phyloP scores from a whole-genome alignment of 768 basidiomycete species.

The Leucosporidium scottii region DNA sequence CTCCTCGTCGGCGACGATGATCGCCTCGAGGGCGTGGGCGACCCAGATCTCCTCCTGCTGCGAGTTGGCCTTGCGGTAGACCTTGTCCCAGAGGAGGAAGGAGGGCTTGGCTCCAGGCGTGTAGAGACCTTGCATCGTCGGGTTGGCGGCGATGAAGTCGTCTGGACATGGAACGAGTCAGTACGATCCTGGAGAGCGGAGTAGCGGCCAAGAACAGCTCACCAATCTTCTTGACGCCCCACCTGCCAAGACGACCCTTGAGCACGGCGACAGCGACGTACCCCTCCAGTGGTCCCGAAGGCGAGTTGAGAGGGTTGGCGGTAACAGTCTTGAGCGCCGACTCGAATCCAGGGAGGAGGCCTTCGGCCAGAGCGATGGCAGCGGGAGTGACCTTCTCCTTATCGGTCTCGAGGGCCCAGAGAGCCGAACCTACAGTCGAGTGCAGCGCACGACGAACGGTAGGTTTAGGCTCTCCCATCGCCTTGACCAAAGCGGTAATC shows the following conservation, averaged over 20 bases:
- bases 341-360: slow-evolving; percentile 60
- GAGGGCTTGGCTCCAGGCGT: slow-evolving; percentile 61
- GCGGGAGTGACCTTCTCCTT: slow-evolving; percentile 42
- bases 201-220: slow-evolving; percentile 25
- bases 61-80: slow-evolving; percentile 61
- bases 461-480: slow-evolving; percentile 64
- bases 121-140: slow-evolving; percentile 38
- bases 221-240: slow-evolving; percentile 48
- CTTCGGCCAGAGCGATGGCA: slow-evolving; percentile 52
- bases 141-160: slow-evolving; percentile 35
- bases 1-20: slow-evolving; percentile 36
- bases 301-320: slow-evolving; percentile 54
- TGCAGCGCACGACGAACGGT: slow-evolving; percentile 57
- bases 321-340: slow-evolving; percentile 59
- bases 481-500: slow-evolving; percentile 54
- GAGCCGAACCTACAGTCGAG: slow-evolving; percentile 54
- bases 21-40: slow-evolving; percentile 56
- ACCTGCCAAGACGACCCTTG: slow-evolving; percentile 53
- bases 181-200: slow-evolving; percentile 13
- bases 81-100: slow-evolving; percentile 81
- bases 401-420: slow-evolving; percentile 46
- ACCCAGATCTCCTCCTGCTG: slow-evolving; percentile 69
- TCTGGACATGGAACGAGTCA: slow-evolving; percentile 5
- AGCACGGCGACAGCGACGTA: slow-evolving; percentile 67
- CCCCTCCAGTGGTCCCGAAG: slow-evolving; percentile 70